Conservation (phyloP, 2,329 filamentous ascomycete species). For the Arachnomyces sp. region DNA sequence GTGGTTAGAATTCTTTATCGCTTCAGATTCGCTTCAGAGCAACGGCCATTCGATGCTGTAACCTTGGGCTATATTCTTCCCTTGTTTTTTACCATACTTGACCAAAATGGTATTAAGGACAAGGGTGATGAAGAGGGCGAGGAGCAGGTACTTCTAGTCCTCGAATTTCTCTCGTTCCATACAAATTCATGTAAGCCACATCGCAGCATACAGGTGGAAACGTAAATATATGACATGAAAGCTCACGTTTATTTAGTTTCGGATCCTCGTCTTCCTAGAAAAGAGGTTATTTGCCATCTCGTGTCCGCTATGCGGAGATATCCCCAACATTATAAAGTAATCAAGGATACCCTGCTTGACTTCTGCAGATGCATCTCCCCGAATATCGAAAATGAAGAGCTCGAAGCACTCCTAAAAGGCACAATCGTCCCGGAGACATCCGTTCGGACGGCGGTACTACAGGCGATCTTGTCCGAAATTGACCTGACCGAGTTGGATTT, state of each 20-base stretch:
- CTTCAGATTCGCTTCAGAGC: constrained; percentile 80
- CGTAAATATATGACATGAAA: constrained; percentile 4
- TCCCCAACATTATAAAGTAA: constrained; percentile 85
- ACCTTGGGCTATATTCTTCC: constrained; percentile 84
- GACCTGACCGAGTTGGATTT: constrained; percentile 82
- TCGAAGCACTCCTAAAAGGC: constrained; percentile 67
- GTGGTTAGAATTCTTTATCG: constrained; percentile 86
- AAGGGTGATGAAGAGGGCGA: constrained; percentile 67
- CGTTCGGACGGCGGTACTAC: constrained; percentile 76
- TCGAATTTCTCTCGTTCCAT: constrained; percentile 86
- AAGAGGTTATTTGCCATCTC: constrained; percentile 62
- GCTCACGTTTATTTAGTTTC: constrained; percentile 35
- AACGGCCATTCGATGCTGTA: constrained; percentile 84
- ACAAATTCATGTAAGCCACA: constrained; percentile 59
- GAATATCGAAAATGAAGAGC: constrained; percentile 67
- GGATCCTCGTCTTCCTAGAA: constrained; percentile 67
- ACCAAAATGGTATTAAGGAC: constrained; percentile 65
- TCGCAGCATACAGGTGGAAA: constrained; percentile 4
- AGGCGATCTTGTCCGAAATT: constrained; percentile 83
- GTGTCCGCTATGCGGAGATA: constrained; percentile 81
- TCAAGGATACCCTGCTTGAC: constrained; percentile 87
- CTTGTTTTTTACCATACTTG: constrained; percentile 69
- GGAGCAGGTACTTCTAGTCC: constrained; percentile 78
- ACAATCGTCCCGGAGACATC: constrained; percentile 69
- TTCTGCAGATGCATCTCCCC: constrained; percentile 76